phyloP scores from a whole-genome alignment of 164 flowering plant species.

The Magnolia officinalis region DNA sequence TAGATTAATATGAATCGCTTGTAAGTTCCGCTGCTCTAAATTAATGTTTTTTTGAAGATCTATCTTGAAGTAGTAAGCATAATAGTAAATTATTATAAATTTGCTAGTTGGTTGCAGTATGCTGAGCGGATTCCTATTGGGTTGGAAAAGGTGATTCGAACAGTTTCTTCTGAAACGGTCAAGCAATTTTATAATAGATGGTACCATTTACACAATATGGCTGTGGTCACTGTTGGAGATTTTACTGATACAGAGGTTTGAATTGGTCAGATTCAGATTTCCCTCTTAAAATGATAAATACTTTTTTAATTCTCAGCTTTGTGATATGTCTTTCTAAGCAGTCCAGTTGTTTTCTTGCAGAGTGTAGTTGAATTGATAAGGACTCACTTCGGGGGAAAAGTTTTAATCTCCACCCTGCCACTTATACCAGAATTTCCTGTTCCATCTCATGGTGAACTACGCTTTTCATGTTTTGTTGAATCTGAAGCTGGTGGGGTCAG shows the following conservation, averaged over 20 bases:
- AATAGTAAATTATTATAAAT: background rate
- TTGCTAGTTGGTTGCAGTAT: constrained; percentile 57
- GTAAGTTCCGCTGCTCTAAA: no score
- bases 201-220: constrained; percentile 88
- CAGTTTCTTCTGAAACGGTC: constrained; percentile 70
- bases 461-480: constrained; percentile 69
- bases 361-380: constrained; percentile 82
- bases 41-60: no score
- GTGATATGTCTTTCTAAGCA: constrained; percentile 3
- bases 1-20: no score
- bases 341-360: constrained; percentile 22
- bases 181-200: constrained; percentile 76
- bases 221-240: constrained; percentile 92
- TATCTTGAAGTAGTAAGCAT: no score
- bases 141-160: constrained; percentile 76
- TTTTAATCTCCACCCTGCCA: constrained; percentile 39
- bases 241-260: constrained; percentile 86
- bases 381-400: constrained; percentile 67
- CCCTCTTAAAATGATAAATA: background rate
- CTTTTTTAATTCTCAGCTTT: background rate
- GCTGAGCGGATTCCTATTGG: constrained; percentile 95
- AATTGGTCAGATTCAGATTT: background rate
- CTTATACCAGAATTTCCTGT: constrained; percentile 49
- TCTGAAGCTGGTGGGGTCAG: no score
- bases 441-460: constrained; percentile 77